Base-by-base conservation (phyloP, 1,284 basidiomycete genomes). In the Cryptococcus sp. region DNA sequence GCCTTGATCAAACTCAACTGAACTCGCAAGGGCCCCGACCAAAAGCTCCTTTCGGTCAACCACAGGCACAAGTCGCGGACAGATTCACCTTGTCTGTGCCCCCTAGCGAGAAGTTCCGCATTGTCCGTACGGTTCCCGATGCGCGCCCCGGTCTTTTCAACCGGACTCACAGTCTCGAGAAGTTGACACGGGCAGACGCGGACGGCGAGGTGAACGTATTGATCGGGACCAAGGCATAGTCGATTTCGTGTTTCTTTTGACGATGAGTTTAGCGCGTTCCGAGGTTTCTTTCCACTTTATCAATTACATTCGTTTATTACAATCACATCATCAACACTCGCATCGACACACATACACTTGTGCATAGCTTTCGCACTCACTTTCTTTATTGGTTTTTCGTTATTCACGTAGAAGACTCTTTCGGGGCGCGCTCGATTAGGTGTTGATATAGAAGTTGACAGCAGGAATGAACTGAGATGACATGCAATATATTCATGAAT, bases 21-120 rank as follows among this genome's bases (percentile, higher is more conserved):
- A 69, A 73, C 55, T 70, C 68, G 11, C 70, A 73, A 52, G 70
- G 67, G 38, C 68, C 67, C 34, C 46, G 60, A 46, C 71, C 64
- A 11, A 62, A 64, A 50, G 69, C 64, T 22, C 72, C 70, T 2
- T 58, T 66, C 38, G 70, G 64, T 57, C 77, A 80, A 63, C 76
- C 77, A 8, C 69, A 68, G 52, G 77, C 75, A 22, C 46, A 52
- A 17, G 61, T 72, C 34, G 73, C 77, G 51, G 74, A 76, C 65
- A 60, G 60, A 54, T 74, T 58, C 49, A 73, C 67, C 19, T 60
- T 79, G 29, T 63, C 67, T 16, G 68, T 79, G 4, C 77, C 78
- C 3, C 78, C 78, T 5, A 72, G 68, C 20, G 77, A 80, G 65
- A 73, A 69, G 64, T 67, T 69, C 58, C 60, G 67, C 46, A 78